A percentile compares a stretch with the other conserved stretches of the same genome.
Conservation (phyloP, 768 basidiomycete genomes). For the Kwoniella sp. region DNA sequence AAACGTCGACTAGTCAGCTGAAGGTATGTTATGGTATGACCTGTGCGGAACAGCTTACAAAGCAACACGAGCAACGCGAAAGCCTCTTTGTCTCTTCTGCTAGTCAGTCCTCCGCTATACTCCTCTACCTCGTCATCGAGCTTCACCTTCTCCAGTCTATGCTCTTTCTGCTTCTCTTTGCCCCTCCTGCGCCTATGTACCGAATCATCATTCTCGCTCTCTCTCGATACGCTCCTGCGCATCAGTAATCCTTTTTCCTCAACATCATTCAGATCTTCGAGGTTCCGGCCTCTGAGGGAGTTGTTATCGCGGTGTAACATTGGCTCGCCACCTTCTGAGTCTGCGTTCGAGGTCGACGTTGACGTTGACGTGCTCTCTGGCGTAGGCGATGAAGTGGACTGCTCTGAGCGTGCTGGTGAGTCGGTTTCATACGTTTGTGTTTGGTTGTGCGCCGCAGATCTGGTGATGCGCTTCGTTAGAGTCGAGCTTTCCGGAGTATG, state of each 20-base stretch:
- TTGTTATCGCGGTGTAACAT: constrained; percentile 31
- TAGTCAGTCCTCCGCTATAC: constrained; percentile 58
- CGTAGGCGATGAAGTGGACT: constrained; percentile 7
- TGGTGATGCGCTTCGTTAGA: constrained; percentile 10
- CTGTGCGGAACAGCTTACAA: constrained; percentile 63
- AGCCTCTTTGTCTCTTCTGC: constrained; percentile 75
- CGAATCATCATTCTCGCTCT: constrained; percentile 12
- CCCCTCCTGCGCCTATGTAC: constrained; percentile 10
- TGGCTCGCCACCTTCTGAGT: constrained; percentile 5
- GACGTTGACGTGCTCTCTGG: constrained; percentile 6
- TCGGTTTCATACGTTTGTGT: neutral
- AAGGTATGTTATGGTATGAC: neutral
- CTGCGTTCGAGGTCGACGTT: neutral
- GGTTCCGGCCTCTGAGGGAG: constrained; percentile 40
- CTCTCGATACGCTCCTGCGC: constrained; percentile 11
- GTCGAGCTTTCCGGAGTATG: neutral
- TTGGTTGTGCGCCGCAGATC: constrained; percentile 4
- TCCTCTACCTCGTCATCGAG: constrained; percentile 19
- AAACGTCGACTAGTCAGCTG: neutral
- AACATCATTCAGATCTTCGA: constrained; percentile 45
- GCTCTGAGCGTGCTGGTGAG: neutral
- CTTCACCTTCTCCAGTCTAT: constrained; percentile 14
- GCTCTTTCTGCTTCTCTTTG: constrained; percentile 33
- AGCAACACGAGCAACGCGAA: constrained; percentile 83
- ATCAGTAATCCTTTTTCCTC: constrained; percentile 49